Percentiles rank a stretch among this genome's conserved stretches.
Evolutionary conservation across 768 basidiomycete genomes (phyloP).

Genomic region (Pisolithus sp.): DNA sequence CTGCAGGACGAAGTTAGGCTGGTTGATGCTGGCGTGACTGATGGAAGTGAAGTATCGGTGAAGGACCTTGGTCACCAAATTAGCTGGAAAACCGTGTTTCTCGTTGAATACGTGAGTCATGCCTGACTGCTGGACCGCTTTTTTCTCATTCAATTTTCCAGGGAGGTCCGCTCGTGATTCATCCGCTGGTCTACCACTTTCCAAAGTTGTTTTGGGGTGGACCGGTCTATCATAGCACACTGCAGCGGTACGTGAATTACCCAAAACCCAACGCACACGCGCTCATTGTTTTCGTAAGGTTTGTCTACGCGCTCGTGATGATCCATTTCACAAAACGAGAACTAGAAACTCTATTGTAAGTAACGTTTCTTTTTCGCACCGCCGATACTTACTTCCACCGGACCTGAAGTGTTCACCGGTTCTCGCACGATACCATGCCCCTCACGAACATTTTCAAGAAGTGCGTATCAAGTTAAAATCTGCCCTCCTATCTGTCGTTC

Average conservation of each 20-base stretch:
- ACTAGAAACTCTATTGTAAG: constrained; percentile 84
- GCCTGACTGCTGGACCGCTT: background rate
- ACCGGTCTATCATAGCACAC: constrained; percentile 61
- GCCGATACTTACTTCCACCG: background rate
- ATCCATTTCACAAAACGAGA: constrained; percentile 90
- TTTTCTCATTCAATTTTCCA: constrained; percentile 25
- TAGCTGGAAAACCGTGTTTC: constrained; percentile 81
- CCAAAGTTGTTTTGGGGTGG: constrained; percentile 65
- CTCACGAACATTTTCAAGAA: constrained; percentile 81
- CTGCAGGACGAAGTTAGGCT: constrained; percentile 62
- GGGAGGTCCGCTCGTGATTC: constrained; percentile 85
- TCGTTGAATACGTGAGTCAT: constrained; percentile 87
- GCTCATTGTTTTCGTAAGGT: constrained; percentile 33
- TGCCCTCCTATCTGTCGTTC: background rate
- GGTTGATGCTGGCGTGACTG: constrained; percentile 45
- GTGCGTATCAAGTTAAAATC: constrained; percentile 36
- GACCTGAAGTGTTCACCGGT: constrained; percentile 72
- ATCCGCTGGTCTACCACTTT: constrained; percentile 76
- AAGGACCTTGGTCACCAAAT: constrained; percentile 93
- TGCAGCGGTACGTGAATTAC: constrained; percentile 57
- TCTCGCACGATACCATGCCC: constrained; percentile 95
- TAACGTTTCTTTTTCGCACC: constrained; percentile 1
- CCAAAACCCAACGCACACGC: background rate
- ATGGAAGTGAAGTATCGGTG: constrained; percentile 61
- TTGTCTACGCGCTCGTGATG: constrained; percentile 69